phyloP scores from a whole-genome alignment of 2,329 filamentous ascomycete genomes.

The Diaporthe citri region DNA sequence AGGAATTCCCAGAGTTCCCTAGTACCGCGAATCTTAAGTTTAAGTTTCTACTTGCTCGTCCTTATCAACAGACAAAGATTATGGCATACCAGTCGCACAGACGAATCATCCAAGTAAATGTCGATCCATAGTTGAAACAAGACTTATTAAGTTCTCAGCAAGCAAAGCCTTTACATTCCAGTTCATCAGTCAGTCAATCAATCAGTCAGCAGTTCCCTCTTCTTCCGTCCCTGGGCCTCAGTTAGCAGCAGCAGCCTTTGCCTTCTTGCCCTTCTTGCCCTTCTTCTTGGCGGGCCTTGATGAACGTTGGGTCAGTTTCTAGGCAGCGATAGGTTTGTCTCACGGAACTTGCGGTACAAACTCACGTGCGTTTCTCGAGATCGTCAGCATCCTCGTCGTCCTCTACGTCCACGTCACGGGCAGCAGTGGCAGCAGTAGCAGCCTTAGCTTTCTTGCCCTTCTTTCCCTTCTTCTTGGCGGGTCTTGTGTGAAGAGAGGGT shows the following conservation, averaged over 20 bases:
- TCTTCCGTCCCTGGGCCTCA: not conserved
- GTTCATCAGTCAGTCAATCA: too few relatives aligned
- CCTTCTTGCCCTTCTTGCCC: slow-evolving; percentile 7
- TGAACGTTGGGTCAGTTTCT: not conserved
- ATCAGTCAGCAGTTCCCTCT: not conserved
- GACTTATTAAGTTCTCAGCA: too few relatives aligned
- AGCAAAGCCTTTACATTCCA: too few relatives aligned
- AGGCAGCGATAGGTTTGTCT: too few relatives aligned
- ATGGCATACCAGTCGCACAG: too few relatives aligned
- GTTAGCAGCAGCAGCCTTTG: slow-evolving; percentile 12
- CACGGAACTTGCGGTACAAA: not conserved
- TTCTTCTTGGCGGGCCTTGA: not conserved
- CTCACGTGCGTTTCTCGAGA: not conserved
- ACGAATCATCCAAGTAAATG: not conserved
- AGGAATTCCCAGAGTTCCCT: too few relatives aligned
- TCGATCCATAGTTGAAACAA: too few relatives aligned
- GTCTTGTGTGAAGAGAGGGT: not conserved
- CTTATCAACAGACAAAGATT: too few relatives aligned
- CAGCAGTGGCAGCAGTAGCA: not conserved
- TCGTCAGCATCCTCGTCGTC: not conserved
- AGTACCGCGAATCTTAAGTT: too few relatives aligned
- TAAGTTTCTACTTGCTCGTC: too few relatives aligned
- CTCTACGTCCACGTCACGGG: not conserved
- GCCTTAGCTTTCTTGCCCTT: slow-evolving; percentile 5
- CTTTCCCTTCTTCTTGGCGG: slow-evolving; percentile 13